A percentile compares a stretch with the other conserved stretches of the same genome.
Evolutionary conservation across 1,139 yeast genomes (phyloP).

Genomic region (Ogataea hybrid): DNA sequence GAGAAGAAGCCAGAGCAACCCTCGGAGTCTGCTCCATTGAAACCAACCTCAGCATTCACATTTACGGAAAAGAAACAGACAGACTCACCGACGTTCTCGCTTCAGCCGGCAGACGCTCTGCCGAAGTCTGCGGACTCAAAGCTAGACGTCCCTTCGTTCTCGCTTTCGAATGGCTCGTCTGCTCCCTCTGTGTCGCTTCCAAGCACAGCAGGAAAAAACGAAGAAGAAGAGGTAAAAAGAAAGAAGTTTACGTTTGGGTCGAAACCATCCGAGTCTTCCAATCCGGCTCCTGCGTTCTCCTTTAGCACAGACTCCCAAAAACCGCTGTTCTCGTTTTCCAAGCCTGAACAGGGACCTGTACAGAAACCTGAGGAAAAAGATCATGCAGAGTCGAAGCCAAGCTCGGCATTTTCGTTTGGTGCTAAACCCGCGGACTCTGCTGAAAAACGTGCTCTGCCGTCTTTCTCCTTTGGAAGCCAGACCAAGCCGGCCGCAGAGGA

Average conservation of each 20-base stretch:
- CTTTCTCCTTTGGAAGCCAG: background rate
- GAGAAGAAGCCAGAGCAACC: constrained; percentile 5
- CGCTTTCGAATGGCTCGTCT: constrained; percentile 10
- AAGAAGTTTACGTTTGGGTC: constrained; percentile 11
- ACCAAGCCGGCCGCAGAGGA: background rate
- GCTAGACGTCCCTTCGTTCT: constrained; percentile 4
- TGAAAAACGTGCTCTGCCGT: background rate
- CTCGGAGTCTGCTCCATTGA: background rate
- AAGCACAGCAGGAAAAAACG: background rate
- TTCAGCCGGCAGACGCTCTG: constrained; percentile 8
- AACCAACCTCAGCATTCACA: constrained; percentile 7
- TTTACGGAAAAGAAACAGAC: background rate
- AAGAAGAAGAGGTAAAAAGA: constrained; percentile 6
- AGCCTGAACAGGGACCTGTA: background rate
- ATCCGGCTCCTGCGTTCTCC: constrained; percentile 20
- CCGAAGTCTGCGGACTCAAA: background rate
- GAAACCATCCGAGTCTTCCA: background rate
- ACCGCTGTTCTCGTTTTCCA: constrained; percentile 1
- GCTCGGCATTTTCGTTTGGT: constrained; percentile 1
- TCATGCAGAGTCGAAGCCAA: background rate
- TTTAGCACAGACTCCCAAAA: constrained; percentile 1
- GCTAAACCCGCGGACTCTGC: background rate
- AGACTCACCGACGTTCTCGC: constrained; percentile 21
- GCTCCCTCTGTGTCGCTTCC: background rate
- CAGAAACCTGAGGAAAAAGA: background rate